Conservation (phyloP, 2,329 filamentous ascomycete genomes). For the Albophoma yamanashiensis region DNA sequence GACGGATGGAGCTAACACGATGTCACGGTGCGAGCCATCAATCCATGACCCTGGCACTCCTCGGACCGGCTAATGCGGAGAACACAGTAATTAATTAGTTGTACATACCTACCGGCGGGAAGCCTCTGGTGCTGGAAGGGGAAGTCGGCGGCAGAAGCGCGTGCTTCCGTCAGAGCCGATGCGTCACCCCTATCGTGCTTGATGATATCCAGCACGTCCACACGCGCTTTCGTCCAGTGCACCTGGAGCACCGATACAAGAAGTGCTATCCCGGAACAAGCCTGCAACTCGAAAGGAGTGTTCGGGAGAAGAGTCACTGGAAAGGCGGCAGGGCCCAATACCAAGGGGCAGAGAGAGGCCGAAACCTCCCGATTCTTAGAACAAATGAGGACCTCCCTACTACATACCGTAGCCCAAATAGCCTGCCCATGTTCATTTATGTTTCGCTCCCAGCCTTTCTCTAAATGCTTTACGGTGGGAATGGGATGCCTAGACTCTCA, state of each 20-base stretch:
- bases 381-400: too few species aligned
- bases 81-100: too few species aligned
- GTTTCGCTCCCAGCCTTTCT: too few species aligned
- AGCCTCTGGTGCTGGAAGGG: not conserved
- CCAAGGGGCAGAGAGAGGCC: too few species aligned
- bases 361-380: too few species aligned
- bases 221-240: not conserved
- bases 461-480: too few species aligned
- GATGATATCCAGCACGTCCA: not conserved
- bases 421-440: too few species aligned
- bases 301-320: too few species aligned
- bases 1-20: not conserved
- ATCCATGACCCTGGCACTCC: not conserved
- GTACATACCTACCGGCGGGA: too few species aligned
- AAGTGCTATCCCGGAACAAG: not conserved
- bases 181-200: not conserved
- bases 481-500: too few species aligned
- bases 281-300: not conserved
- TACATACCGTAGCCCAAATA: too few species aligned
- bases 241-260: not conserved
- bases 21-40: not conserved
- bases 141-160: not conserved
- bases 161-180: not conserved
- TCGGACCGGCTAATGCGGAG: not conserved
- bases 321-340: too few species aligned